These are phyloP conservation scores for Talaromyces ruber DNA, from an alignment of 495 filamentous ascomycete genomes.

Conservation along the genomic window DNA sequence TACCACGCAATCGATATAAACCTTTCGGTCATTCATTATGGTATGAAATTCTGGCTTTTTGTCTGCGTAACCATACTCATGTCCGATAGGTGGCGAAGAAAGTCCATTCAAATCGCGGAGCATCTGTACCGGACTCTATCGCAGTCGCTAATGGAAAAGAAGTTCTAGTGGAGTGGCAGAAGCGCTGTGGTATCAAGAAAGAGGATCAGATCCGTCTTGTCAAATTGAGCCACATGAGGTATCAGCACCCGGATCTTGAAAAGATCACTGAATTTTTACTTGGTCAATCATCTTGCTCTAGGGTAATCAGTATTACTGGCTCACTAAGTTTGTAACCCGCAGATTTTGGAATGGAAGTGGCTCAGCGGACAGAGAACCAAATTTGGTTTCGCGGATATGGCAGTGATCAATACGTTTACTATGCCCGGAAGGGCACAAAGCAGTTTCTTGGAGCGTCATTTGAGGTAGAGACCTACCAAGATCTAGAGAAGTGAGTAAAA, in stretches of 20 bases:
- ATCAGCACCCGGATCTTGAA: constrained; percentile 38
- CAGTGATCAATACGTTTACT: constrained; percentile 49
- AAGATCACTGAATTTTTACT: constrained; percentile 33
- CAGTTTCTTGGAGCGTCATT: constrained; percentile 48
- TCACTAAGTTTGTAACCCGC: too few relatives aligned
- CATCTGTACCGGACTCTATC: constrained; percentile 25
- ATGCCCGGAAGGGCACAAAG: constrained; percentile 36
- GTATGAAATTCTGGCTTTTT: not conserved
- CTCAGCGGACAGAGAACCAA: constrained; percentile 32
- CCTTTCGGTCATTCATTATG: not conserved
- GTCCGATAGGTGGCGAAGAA: not conserved
- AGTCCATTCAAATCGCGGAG: constrained; percentile 21
- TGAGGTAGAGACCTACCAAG: constrained; percentile 46
- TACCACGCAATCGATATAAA: not conserved
- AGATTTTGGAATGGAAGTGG: constrained; percentile 51
- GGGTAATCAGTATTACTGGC: too few relatives aligned
- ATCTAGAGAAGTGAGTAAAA: constrained; percentile 31
- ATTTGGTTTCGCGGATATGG: constrained; percentile 55
- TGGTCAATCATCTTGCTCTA: not conserved
- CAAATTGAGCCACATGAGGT: constrained; percentile 39
- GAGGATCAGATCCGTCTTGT: constrained; percentile 29
- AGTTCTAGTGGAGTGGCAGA: constrained; percentile 23
- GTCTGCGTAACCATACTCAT: not conserved
- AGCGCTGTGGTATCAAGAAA: constrained; percentile 22
- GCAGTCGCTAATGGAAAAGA: constrained; percentile 25